Percentiles rank a stretch among this genome's conserved stretches.
phyloP scores from a whole-genome alignment of 2,329 filamentous ascomycete species.

The Teratosphaeria pseudoeucalypti region DNA sequence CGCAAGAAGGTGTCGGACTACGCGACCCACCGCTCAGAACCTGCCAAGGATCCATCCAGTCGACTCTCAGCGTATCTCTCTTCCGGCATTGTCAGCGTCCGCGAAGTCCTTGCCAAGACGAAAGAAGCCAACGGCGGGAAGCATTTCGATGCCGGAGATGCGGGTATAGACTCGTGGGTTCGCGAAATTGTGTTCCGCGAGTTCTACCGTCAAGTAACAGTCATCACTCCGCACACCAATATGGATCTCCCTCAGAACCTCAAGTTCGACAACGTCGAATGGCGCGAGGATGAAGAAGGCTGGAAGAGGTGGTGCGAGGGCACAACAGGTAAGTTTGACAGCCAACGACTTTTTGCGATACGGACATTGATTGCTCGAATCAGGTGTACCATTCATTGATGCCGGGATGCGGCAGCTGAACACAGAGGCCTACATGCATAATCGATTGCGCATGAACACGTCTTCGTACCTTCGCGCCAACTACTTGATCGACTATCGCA shows the following conservation, averaged over 20 bases:
- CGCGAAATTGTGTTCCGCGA: conserved; percentile 44
- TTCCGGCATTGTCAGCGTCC: conserved; percentile 36
- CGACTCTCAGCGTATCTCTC: conserved; percentile 37
- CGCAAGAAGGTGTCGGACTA: conserved; percentile 32
- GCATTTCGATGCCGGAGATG: conserved; percentile 33
- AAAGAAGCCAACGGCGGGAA: conserved; percentile 32
- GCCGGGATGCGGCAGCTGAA: conserved; percentile 43
- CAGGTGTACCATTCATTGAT: conserved; percentile 40
- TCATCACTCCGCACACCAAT: conserved; percentile 37
- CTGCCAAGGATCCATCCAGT: conserved; percentile 32
- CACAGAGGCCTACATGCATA: conserved; percentile 43
- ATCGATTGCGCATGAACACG: conserved; percentile 42
- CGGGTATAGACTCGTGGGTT: conserved; percentile 35
- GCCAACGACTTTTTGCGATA: not conserved
- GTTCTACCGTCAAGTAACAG: conserved; percentile 39
- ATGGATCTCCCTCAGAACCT: conserved; percentile 40
- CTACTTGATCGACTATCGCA: conserved; percentile 39
- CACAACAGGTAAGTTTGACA: conserved; percentile 17
- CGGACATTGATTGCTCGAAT: not conserved
- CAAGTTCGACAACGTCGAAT: conserved; percentile 42
- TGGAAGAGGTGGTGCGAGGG: conserved; percentile 41
- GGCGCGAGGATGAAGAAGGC: conserved; percentile 41
- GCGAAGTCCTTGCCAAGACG: conserved; percentile 34
- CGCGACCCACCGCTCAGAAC: conserved; percentile 32
- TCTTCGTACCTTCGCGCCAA: conserved; percentile 39